Evolutionary conservation across 2,329 filamentous ascomycete species (phyloP), one percentile per base, ranked within the genome.

Genomic region (Fusarium citri): DNA sequence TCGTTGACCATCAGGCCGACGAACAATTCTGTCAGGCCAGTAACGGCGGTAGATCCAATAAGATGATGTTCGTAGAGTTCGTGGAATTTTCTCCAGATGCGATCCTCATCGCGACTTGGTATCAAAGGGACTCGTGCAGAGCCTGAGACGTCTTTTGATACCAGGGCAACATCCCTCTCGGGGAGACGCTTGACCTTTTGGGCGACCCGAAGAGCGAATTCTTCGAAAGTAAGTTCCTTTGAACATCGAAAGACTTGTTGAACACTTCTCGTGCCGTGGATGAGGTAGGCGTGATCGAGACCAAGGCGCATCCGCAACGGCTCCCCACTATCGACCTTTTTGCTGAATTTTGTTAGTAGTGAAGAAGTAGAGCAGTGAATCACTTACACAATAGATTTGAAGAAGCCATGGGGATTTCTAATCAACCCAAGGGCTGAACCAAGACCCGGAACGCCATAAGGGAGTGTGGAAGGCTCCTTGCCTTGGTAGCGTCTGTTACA

Each of bases 131-230:
- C 12, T 8, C 69, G 40, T 20, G 69, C 71, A 1, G 71, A 73
- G 15, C 71, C 71, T 3, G 71, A 73, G 2, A 68, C 42, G 28
- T 73, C 71, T 23, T 68, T 70, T 18, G 66, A 61, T 9, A 72
- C 62, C 6, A 73, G 30, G 1, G 55, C 58, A 25, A 64, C 66
- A 14, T 73, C 71, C 11, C 49, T 61, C 0, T 58, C 28, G 1
- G 71, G 71, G 6, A 73, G 60, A 5, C 71, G 68, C 12, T 73
- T 73, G 16, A 73, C 71, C 16, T 73, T 73, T n/a, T 72, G 71
- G 18, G 71, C 71, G 7, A 73, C 71, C 1, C 66, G 26, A 8
- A 73, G 66, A n/a, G 69, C 69, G 40, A 72, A 72, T 31, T 72
- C 69, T n/a, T 72, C 69, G 15, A 72, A 72, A 0, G 69, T 72